Conservation (phyloP, 208 protist genomes). For the Trichomonas tenax region DNA sequence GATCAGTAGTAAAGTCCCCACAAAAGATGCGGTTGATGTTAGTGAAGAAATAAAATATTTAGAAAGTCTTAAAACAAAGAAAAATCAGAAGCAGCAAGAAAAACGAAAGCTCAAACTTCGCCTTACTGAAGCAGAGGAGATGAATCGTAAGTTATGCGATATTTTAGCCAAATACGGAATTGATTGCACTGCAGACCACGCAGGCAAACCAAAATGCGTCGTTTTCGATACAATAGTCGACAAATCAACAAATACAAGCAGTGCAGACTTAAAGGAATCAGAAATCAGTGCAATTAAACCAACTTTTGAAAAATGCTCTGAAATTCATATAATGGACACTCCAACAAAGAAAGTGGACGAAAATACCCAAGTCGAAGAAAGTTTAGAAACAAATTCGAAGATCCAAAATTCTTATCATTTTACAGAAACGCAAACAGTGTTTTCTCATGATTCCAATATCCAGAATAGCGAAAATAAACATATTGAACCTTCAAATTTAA, state of each 20-base stretch:
- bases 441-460: not conserved
- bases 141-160: not conserved
- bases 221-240: not conserved
- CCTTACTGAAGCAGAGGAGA: not conserved
- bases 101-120: not conserved
- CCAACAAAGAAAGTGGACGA: not conserved
- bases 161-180: not conserved
- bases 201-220: not conserved
- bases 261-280: not conserved
- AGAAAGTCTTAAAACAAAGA: not conserved
- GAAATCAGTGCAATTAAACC: not conserved
- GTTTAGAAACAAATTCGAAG: not conserved
- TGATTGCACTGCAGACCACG: not conserved
- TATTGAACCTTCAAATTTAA: not conserved
- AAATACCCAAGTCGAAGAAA: not conserved
- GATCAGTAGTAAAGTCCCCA: not conserved
- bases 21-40: not conserved
- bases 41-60: not conserved
- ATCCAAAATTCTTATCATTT: not conserved
- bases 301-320: not conserved
- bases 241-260: not conserved
- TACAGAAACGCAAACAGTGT: not conserved
- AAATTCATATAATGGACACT: not conserved
- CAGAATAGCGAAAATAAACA: not conserved
- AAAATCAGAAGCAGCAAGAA: not conserved